Base-by-base conservation (phyloP, 495 filamentous ascomycete genomes). In the Parathielavia hyrcaniae region DNA sequence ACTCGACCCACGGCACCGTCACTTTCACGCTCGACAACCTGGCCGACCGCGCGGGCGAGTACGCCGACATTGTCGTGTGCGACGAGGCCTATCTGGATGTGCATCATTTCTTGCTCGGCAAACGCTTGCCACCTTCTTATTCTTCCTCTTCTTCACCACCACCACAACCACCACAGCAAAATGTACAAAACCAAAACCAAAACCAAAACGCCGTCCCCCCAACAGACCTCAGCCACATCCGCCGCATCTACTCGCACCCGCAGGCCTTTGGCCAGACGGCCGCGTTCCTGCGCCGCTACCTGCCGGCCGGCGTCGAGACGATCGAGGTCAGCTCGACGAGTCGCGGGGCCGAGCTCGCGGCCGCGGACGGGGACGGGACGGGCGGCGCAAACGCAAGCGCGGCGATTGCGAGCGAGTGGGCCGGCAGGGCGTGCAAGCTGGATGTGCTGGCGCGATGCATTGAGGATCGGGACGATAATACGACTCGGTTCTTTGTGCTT, bases 231-330 rank as follows among this genome's bases (percentile, higher is more conserved):
- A 49, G 56, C 12, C 76, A 84, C 59, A 63, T 88, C 60, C 69
- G 71, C 35, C 74, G 79, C 40, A 69, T 98, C 47, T 95, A 95
- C 72, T 91, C 88, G 23, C 93, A 98, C 70, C 89, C 90, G 16
- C 93, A 97, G 73, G 93, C 89, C 34, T 93, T 91, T 77, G 92
- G 90, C 5, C 93, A 98, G 74, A 96, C 90, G 66, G 82, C 83
- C n/a, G 59, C 46, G n/a, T 95, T 95, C 65, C 73, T 96, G 7
- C 74, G 76, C 8, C 64, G 73, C 46, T 73, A 84, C 62, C 80
- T 93, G 52, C 84, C 83, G 55, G n/a, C n/a, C n/a, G 81, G 81
- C 23, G 75, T 87, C 9, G 89, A 93, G 73, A 78, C 82, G 44
- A 80, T 92, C 38, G 92, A 98, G 68, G 87, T 90, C 41, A 87